Percentiles rank a stretch among this genome's conserved stretches.
Conservation (phyloP, 129 eudicot species). For the Sambucus nigra region DNA sequence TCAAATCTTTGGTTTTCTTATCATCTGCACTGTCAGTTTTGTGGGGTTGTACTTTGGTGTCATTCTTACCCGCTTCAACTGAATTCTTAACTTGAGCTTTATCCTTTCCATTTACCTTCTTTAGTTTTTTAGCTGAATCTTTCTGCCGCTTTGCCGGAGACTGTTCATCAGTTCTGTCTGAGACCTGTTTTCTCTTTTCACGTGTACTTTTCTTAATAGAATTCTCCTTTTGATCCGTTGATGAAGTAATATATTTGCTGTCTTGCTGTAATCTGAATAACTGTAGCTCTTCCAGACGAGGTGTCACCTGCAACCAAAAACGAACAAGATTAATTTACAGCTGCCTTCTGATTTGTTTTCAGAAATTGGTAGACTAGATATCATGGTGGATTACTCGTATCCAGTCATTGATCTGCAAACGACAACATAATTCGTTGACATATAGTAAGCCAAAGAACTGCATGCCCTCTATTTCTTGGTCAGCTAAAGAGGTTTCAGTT, state of each 20-base stretch:
- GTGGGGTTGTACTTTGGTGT: conserved; percentile 9
- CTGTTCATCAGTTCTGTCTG: conserved; percentile 44
- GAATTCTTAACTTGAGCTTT: conserved; percentile 23
- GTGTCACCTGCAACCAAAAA: conserved; percentile 49
- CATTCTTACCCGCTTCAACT: conserved; percentile 24
- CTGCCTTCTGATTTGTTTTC: too few relatives aligned
- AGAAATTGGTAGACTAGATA: neutral
- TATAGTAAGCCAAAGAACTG: neutral
- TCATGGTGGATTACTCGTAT: too few relatives aligned
- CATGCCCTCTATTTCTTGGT: neutral
- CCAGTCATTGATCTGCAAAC: too few relatives aligned
- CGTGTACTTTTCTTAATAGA: conserved; percentile 38
- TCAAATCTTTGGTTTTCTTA: conserved; percentile 21
- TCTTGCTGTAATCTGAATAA: conserved; percentile 72
- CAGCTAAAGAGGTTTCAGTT: too few relatives aligned
- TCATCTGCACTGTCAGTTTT: conserved; percentile 21
- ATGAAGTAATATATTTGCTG: conserved; percentile 28
- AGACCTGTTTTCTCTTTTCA: conserved; percentile 58
- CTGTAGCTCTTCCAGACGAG: conserved; percentile 87
- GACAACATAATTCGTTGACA: too few relatives aligned
- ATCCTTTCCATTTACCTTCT: conserved; percentile 11
- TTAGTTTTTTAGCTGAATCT: conserved; percentile 16
- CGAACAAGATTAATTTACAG: neutral
- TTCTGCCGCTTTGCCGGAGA: conserved; percentile 73
- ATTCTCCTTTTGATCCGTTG: conserved; percentile 41